These are phyloP conservation scores for Backusella luteola DNA, from an alignment of 192 early-diverging fungal genomes.

Conservation along the genomic window DNA sequence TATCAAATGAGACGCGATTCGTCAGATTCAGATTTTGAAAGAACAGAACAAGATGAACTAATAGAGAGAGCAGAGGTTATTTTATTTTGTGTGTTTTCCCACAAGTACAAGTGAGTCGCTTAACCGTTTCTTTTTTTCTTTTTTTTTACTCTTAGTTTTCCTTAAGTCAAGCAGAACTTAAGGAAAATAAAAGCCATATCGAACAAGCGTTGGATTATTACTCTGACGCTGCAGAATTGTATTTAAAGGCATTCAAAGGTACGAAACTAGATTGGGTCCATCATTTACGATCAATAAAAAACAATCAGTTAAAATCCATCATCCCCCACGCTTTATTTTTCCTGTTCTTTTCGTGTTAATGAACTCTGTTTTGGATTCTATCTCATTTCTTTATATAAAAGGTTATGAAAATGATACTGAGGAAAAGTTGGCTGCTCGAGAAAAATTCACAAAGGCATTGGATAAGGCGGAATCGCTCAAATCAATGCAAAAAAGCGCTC, in stretches of 20 bases:
- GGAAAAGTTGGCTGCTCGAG: constrained; percentile 14
- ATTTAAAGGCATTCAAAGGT: constrained; percentile 48
- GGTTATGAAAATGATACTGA: constrained; percentile 5
- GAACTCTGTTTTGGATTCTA: background rate
- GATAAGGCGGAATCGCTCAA: constrained; percentile 49
- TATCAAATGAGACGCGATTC: background rate
- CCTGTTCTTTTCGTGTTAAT: background rate
- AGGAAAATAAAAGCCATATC: constrained; percentile 38
- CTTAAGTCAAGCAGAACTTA: constrained; percentile 23
- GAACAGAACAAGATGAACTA: constrained; percentile 2
- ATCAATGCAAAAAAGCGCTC: constrained; percentile 29
- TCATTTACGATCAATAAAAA: constrained; percentile 1
- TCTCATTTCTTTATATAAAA: background rate
- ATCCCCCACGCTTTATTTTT: background rate
- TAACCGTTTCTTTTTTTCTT: background rate
- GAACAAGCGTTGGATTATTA: constrained; percentile 53
- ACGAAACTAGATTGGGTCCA: background rate
- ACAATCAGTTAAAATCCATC: background rate
- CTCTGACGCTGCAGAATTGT: constrained; percentile 46
- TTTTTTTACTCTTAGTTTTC: constrained; percentile 16
- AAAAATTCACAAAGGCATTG: constrained; percentile 33
- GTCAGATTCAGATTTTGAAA: constrained; percentile 1
- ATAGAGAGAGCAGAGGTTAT: constrained; percentile 31
- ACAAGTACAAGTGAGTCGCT: background rate
- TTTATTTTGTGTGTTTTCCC: background rate